These are phyloP conservation scores for Saxophila tyrrhenica DNA, from an alignment of 495 filamentous ascomycete species.

Conservation along the genomic window DNA sequence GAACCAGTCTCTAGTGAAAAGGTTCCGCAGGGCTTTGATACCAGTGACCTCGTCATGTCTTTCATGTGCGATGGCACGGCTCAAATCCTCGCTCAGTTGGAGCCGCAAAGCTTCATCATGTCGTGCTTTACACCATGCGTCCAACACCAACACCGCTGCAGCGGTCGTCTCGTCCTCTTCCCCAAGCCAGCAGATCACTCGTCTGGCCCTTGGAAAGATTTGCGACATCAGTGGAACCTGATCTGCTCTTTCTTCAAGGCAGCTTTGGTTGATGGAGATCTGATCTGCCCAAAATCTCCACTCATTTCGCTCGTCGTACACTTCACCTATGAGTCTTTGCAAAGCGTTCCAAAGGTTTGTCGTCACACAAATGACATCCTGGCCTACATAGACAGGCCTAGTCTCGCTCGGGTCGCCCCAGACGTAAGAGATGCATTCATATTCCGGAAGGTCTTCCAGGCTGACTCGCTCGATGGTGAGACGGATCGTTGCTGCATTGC, in stretches of 20 bases:
- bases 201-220: slow-evolving; percentile 17
- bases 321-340: neutral
- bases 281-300: slow-evolving; percentile 28
- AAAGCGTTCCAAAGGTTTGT: slow-evolving; percentile 3
- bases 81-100: neutral
- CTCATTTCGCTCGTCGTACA: neutral
- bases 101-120: neutral
- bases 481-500: neutral
- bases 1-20: slow-evolving; percentile 2
- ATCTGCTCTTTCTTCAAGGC: slow-evolving; percentile 20
- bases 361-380: neutral
- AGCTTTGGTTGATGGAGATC: slow-evolving; percentile 31
- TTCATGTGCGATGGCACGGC: too few relatives aligned
- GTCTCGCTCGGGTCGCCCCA: neutral
- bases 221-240: slow-evolving; percentile 27
- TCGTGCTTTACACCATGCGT: neutral
- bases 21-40: neutral
- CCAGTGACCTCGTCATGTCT: neutral
- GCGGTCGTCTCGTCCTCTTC: slow-evolving; percentile 1
- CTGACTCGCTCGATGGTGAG: neutral
- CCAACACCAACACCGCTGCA: neutral
- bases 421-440: neutral
- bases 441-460: neutral
- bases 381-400: neutral
- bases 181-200: slow-evolving; percentile 14